phyloP scores from a whole-genome alignment of 1,284 basidiomycete genomes.

The Singerocomus rubriflavus region DNA sequence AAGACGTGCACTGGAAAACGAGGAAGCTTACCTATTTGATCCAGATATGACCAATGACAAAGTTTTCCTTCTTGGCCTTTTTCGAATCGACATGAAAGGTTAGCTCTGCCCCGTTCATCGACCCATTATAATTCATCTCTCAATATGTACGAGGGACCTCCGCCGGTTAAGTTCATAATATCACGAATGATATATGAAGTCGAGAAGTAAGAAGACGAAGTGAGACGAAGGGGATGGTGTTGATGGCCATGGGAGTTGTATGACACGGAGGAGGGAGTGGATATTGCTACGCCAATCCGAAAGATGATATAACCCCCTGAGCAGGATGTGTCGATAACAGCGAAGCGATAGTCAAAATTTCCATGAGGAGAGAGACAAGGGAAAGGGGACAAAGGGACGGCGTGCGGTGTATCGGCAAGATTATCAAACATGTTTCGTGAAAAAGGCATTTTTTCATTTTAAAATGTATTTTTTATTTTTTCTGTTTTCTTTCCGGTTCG shows the following conservation, averaged over 20 bases:
- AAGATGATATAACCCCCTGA: not conserved
- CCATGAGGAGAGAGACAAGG: not conserved
- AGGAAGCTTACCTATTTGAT: constrained; percentile 6
- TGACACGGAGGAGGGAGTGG: too few species aligned
- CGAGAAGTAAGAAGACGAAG: not conserved
- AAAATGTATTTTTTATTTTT: too few species aligned
- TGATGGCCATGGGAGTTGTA: too few species aligned
- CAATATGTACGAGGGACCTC: not conserved
- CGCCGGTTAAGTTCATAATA: not conserved
- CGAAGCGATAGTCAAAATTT: not conserved
- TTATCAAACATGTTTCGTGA: not conserved
- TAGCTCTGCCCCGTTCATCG: not conserved
- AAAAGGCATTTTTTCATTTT: not conserved
- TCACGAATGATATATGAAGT: too few species aligned
- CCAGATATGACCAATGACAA: not conserved
- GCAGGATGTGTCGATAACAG: not conserved
- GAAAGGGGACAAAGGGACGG: not conserved
- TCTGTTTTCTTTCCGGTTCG: not conserved
- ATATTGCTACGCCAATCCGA: not conserved
- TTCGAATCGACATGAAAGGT: not conserved
- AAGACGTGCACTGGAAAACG: not conserved
- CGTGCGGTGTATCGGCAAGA: not conserved
- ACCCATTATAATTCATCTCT: not conserved
- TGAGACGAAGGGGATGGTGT: not conserved
- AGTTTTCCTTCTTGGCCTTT: not conserved